Base-by-base conservation (phyloP, 2,329 filamentous ascomycete genomes). In the Pestalotiopsis sp. region DNA sequence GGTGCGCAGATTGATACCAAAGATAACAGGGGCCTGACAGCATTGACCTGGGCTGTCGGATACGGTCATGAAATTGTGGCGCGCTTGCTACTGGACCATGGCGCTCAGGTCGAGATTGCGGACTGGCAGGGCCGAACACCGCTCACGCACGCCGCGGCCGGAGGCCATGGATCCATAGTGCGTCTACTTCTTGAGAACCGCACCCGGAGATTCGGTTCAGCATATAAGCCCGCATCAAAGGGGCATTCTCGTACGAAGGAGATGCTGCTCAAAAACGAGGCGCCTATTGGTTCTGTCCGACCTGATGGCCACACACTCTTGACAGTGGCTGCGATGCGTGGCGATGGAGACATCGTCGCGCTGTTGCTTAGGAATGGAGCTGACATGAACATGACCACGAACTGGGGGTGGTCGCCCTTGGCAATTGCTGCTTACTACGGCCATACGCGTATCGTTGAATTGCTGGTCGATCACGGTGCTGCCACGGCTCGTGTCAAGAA, bases 81-180 rank as follows among this genome's bases (percentile, higher is more conserved):
- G n/a, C 63, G 27, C n/a, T 38, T 57, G 38, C 63, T 65, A 1
- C 63, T 65, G 3, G 25, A 52, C 1, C 5, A 25, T 4, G 23
- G n/a, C 14, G 74, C 77, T 7, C 72, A 80, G 36, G 65, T 81
- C 4, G 71, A 74, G 4, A 71, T 73, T 0, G 70, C 70, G 1
- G 79, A 82, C 23, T 58, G 67, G 1, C 66, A 70, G 0, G 78
- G 78, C 0, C 77, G 78, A n/a, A 82, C 81, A 1, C 81, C 81
- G 1, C 65, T 83, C 7, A 36, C 25, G 7, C 17, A 11, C 12
- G 61, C 61, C 9, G 61, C 61, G 7, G n/a, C 12, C 7, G 45
- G 27, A 4, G 61, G 61, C 38, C 61, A 64, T 23, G 41, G 12
- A 20, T 13, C 4, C 2, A 52, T 64, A 13, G 61, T 49, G n/a